Evolutionary conservation across 2,329 filamentous ascomycete genomes (phyloP).

Genomic region (Apiospora arundinis): DNA sequence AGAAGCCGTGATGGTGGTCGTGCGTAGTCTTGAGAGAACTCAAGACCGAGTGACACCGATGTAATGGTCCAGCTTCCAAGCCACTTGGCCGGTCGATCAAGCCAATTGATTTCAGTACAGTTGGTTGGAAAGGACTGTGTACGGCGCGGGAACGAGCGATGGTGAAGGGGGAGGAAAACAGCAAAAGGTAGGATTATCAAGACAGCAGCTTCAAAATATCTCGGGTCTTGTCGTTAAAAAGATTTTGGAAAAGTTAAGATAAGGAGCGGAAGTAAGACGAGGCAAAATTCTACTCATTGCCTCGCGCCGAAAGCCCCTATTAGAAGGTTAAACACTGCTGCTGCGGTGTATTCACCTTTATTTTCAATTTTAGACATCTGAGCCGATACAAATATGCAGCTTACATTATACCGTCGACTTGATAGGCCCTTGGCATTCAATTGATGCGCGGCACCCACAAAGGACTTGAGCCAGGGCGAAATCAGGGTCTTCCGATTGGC

Average conservation of each 20-base stretch:
- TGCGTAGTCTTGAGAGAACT: conserved; percentile 32
- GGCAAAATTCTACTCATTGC: neutral
- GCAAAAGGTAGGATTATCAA: neutral
- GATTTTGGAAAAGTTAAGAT: neutral
- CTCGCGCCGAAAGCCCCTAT: neutral
- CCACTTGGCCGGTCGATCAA: neutral
- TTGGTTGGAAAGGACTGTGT: neutral
- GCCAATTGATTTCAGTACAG: neutral
- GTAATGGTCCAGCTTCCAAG: neutral
- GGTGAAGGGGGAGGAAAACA: neutral
- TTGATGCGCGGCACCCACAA: neutral
- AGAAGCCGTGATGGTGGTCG: conserved; percentile 32
- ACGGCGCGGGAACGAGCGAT: neutral
- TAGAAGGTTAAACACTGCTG: conserved; percentile 6
- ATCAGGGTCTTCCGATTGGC: conserved; percentile 15
- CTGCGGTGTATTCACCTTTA: neutral
- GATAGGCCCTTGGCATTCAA: neutral
- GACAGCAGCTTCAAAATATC: neutral
- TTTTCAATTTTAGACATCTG: conserved; percentile 4
- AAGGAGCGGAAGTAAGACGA: conserved; percentile 22
- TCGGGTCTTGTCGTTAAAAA: neutral
- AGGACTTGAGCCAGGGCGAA: conserved; percentile 4
- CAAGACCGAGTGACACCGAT: conserved; percentile 23
- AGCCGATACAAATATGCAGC: conserved; percentile 14
- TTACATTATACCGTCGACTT: neutral